Conservation (phyloP, 371 early-diverging fungal species). For the Thermomucor indicae-seudaticae region DNA sequence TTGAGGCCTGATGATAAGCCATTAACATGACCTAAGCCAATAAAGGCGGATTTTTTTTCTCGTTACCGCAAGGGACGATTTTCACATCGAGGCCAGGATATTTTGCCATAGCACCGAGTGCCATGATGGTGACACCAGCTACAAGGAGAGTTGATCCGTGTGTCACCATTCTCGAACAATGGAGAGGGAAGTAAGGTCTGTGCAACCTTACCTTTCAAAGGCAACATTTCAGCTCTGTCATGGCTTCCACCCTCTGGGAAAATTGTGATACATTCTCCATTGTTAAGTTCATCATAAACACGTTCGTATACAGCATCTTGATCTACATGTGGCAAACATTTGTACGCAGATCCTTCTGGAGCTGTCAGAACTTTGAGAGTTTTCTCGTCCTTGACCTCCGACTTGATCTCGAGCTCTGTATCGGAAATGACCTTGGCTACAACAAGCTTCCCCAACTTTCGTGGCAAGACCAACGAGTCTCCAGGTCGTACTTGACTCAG, state of each 20-base stretch:
- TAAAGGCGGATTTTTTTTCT: not conserved
- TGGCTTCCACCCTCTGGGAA: slow-evolving; percentile 96
- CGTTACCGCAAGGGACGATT: slow-evolving; percentile 78
- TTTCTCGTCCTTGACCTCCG: slow-evolving; percentile 55
- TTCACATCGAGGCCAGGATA: slow-evolving; percentile 79
- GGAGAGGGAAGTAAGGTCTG: not conserved
- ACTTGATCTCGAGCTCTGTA: slow-evolving; percentile 59
- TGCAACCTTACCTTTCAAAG: slow-evolving; percentile 70
- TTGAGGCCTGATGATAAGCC: slow-evolving; percentile 53
- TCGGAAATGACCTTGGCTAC: slow-evolving; percentile 75
- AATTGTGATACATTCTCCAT: slow-evolving; percentile 84
- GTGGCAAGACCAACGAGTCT: slow-evolving; percentile 52
- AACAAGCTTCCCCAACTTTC: slow-evolving; percentile 51
- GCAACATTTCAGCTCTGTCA: slow-evolving; percentile 88
- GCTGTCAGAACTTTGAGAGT: slow-evolving; percentile 54
- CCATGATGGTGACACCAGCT: slow-evolving; percentile 84
- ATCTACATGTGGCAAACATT: slow-evolving; percentile 78
- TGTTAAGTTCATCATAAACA: slow-evolving; percentile 71
- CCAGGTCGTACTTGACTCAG: slow-evolving; percentile 57
- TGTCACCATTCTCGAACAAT: not conserved
- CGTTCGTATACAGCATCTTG: slow-evolving; percentile 74
- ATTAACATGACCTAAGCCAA: not conserved
- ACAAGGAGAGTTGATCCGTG: not conserved
- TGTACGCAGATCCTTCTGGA: slow-evolving; percentile 59
- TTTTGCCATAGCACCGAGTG: slow-evolving; percentile 81